Evolutionary conservation across 2,329 filamentous ascomycete genomes (phyloP), one percentile per base, ranked within the genome.

Genomic region (Xylaria sp.): DNA sequence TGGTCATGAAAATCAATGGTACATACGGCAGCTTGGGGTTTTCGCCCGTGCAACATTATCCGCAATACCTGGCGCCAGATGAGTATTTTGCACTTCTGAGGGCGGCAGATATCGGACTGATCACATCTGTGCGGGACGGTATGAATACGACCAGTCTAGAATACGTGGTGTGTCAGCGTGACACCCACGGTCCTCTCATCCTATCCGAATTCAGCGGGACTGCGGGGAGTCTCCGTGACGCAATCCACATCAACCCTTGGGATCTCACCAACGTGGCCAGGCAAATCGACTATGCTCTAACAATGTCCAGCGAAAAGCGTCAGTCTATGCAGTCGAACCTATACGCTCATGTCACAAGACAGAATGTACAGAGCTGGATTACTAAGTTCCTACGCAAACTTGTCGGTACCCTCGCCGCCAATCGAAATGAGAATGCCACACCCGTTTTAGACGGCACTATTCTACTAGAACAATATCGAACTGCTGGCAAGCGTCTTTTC

Each of bases 81-180:
- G 94, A 98, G 81, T 98, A 98, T 81, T 97, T 97, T 80, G 94
- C 95, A 3, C 88, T 98, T n/a, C 87, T 98, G 62, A 90, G 95
- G 28, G 90, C 94, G 2, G 94, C 92, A 41, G 94, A 98, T 79
- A 93, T 98, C 73, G 95, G 94, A 3, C 85, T 98, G 60, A 98
- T 98, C 80, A 98, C 96, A 7, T 97, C 94, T 74, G 94, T 98
- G 25, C 90, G 95, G 69, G 96, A 98, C 80, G 95, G 95, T 68
- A 98, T 98, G 94, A 98, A 98, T 84, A 98, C 95, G 0, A 97
- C 94, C 23, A 97, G 94, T 79, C 85, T 98, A 74, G 96, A 98
- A 81, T 98, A 98, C 79, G 90, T 98, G 66, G 88, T 97, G 67
- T 97, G 94, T 80, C 95, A 98, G 81, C 92, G 93, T 76, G 91